Evolutionary conservation across 2,329 filamentous ascomycete genomes (phyloP).

Genomic region (Neofusicoccum kwambonambiense): DNA sequence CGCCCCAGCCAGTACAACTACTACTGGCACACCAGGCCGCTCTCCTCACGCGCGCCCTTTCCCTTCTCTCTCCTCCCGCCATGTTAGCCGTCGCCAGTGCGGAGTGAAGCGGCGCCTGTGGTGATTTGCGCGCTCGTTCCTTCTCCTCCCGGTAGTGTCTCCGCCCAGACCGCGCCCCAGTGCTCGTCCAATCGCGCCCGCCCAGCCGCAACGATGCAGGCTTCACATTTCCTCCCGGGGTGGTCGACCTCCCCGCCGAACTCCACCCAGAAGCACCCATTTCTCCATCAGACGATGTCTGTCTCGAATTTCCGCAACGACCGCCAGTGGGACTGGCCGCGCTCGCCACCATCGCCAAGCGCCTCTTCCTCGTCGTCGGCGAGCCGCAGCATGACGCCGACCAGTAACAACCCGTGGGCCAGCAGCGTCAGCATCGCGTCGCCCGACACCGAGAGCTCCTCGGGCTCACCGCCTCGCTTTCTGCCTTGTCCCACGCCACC

Average conservation of each 20-base stretch:
- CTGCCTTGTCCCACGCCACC: constrained; percentile 17
- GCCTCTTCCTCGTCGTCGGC: constrained; percentile 41
- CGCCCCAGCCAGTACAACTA: neutral
- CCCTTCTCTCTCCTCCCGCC: neutral
- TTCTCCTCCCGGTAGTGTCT: neutral
- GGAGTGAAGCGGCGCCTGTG: neutral
- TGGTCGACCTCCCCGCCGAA: constrained; percentile 2
- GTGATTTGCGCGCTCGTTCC: neutral
- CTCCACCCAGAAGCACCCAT: constrained; percentile 25
- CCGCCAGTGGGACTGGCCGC: constrained; percentile 34
- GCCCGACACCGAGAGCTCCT: constrained; percentile 27
- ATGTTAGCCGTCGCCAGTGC: neutral
- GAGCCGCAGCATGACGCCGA: constrained; percentile 38
- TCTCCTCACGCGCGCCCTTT: neutral
- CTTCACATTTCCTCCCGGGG: constrained; percentile 6
- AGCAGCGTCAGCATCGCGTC: constrained; percentile 27
- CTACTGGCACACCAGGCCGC: neutral
- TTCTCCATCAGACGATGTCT: constrained; percentile 38
- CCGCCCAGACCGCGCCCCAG: neutral
- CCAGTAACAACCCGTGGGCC: constrained; percentile 40
- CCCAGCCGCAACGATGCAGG: constrained; percentile 6
- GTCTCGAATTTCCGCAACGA: constrained; percentile 43
- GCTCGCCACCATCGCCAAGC: constrained; percentile 36
- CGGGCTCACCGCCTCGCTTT: constrained; percentile 6
- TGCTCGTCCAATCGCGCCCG: neutral